phyloP scores from a whole-genome alignment of 495 filamentous ascomycete species.

The Usnea hakonensis region DNA sequence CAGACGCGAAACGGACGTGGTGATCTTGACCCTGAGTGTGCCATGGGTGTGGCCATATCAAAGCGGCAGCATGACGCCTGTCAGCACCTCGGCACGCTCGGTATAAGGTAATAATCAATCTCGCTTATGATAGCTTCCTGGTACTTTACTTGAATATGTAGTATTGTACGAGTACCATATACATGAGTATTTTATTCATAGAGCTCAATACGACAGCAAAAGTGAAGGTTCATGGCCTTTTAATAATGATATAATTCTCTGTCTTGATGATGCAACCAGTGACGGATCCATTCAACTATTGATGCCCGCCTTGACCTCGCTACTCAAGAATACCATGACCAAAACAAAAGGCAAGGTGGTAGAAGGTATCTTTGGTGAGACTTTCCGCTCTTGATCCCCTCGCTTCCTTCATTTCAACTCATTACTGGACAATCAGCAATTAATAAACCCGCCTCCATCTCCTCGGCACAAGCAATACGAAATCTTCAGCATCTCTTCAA shows the following conservation, averaged over 20 bases:
- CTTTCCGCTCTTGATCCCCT: not conserved
- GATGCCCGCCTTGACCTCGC: not conserved
- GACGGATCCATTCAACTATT: not conserved
- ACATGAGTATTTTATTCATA: no score
- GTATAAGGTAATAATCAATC: no score
- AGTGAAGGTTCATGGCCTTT: no score
- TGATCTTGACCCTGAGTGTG: not conserved
- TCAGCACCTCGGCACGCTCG: not conserved
- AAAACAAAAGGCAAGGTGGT: constrained; percentile 47
- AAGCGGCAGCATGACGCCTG: not conserved
- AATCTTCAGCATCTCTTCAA: constrained; percentile 75
- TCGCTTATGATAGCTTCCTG: constrained; percentile 7
- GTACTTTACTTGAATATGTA: no score
- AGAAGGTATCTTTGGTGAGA: constrained; percentile 66
- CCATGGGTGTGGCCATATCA: constrained; percentile 3
- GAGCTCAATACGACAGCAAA: no score
- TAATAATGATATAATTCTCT: no score
- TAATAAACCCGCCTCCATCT: constrained; percentile 80
- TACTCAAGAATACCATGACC: constrained; percentile 43
- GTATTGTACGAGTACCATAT: no score
- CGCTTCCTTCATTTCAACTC: not conserved
- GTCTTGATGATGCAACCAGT: not conserved
- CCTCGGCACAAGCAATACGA: constrained; percentile 82
- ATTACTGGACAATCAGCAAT: constrained; percentile 49
- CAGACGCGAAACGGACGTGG: not conserved